Evolutionary conservation across 768 basidiomycete genomes (phyloP), one percentile per base, ranked within the genome.

Genomic region (Hypsizygus marmoreus): DNA sequence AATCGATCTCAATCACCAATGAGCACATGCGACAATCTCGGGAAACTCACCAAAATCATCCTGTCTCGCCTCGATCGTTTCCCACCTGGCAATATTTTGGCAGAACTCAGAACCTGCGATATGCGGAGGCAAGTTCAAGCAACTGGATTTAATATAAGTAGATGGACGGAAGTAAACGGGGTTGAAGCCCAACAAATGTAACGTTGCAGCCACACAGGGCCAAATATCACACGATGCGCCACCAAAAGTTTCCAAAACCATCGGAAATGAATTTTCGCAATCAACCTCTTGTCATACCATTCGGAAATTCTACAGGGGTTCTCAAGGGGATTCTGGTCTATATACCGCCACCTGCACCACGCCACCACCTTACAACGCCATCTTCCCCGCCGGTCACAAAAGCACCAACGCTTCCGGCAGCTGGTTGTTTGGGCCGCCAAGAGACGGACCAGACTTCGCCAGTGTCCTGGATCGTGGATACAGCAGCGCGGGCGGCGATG

Each of bases 391-490:
- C 88, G 45, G 72, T 86, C 17, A 88, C 80, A 58, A 88, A 91
- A 2, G 81, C 81, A 16, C 84, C 82, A 2, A 81, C 76, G 1
- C 73, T 73, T 1, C 79, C 80, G 7, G 67, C 59, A 1, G 76
- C 70, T 3, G 86, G 66, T 13, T 79, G 73, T 56, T 74, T 79
- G 5, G 87, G 88, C 28, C 82, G 72, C 90, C 91, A 92, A 4
- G 86, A 81, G 2, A 91, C 87, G 11, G 80, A 74, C 91, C 91
- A 93, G 1, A 93, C 86, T 56, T 91, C 89, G 16, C 85, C 85
- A 1, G 79, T 79, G 43, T 91, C 89, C 60, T 86, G 81, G 5
- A 87, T 72, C 0, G 88, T 91, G 16, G 84, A 88, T 14, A 92
- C 88, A 9, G 81, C 80, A 1, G 82, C 71, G 4, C 88, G 82